A percentile compares a stretch with the other conserved stretches of the same genome.
These are phyloP conservation scores for Aspergillus tubingensis DNA, from an alignment of 2,329 filamentous ascomycete species.

Conservation along the genomic window DNA sequence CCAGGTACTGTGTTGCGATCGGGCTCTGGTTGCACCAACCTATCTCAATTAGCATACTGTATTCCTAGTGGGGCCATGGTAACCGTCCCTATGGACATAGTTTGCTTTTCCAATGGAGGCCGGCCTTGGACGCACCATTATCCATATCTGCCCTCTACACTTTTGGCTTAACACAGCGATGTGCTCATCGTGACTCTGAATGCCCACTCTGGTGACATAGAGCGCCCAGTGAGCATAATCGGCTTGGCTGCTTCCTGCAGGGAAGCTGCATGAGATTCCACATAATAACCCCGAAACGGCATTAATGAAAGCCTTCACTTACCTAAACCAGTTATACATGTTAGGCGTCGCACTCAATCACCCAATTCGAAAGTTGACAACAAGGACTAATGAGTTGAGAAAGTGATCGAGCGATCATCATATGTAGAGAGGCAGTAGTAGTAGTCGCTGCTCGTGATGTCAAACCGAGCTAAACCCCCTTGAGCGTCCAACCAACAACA, in stretches of 20 bases:
- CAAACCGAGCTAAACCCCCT: not conserved
- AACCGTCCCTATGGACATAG: not conserved
- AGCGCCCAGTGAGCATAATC: not conserved
- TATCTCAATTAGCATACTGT: not conserved
- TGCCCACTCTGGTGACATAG: not conserved
- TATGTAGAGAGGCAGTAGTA: not conserved
- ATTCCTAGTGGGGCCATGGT: not conserved
- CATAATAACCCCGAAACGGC: not conserved
- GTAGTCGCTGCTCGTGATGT: not conserved
- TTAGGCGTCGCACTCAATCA: not conserved
- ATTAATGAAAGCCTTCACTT: not conserved
- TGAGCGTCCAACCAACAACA: not conserved
- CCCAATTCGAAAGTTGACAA: not conserved
- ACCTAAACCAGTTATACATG: not conserved
- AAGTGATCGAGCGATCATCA: not conserved
- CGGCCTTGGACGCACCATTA: not conserved
- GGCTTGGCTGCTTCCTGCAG: not conserved
- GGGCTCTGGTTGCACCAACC: not conserved
- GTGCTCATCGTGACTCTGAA: not conserved
- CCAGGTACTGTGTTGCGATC: not conserved
- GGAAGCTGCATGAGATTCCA: not conserved
- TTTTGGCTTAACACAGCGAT: not conserved
- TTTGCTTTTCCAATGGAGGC: not conserved
- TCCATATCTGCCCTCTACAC: not conserved
- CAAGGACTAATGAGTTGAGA: not conserved